These are phyloP conservation scores for Mycena galericulata DNA, from an alignment of 768 basidiomycete genomes.

Conservation along the genomic window DNA sequence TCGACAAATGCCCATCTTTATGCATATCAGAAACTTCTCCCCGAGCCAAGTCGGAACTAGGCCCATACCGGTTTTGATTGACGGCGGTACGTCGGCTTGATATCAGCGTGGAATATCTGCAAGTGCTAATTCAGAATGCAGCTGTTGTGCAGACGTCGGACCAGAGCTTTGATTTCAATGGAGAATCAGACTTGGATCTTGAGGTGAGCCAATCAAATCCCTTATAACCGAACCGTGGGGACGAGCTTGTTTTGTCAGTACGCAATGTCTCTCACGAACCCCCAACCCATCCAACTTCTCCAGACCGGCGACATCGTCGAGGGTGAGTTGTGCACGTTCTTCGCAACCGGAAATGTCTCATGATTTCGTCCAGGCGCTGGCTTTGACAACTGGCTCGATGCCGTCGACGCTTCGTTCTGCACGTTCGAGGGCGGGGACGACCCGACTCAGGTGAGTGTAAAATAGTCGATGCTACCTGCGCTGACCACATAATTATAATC, in stretches of 20 bases:
- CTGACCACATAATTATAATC: not conserved
- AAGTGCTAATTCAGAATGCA: slow-evolving; percentile 11
- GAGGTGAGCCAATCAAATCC: slow-evolving; percentile 31
- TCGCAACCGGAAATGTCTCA: not conserved
- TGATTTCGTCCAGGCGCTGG: slow-evolving; percentile 47
- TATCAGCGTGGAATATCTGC: not conserved
- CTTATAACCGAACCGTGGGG: not conserved
- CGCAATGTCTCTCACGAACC: slow-evolving; percentile 53
- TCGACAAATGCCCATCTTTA: too few relatives aligned
- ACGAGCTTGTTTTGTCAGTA: slow-evolving; percentile 44
- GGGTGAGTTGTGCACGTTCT: slow-evolving; percentile 37
- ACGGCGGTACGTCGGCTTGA: slow-evolving; percentile 43
- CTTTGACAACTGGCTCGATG: slow-evolving; percentile 59
- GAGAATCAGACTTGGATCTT: slow-evolving; percentile 59
- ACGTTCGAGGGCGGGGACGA: slow-evolving; percentile 61
- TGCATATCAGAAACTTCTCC: slow-evolving; percentile 47
- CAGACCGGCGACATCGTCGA: slow-evolving; percentile 53
- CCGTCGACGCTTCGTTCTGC: slow-evolving; percentile 49
- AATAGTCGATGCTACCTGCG: not conserved
- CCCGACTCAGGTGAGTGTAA: slow-evolving; percentile 35
- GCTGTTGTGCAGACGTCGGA: slow-evolving; percentile 45
- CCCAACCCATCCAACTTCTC: slow-evolving; percentile 51
- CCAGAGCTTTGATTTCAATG: slow-evolving; percentile 48
- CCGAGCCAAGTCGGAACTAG: slow-evolving; percentile 44
- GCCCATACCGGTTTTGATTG: slow-evolving; percentile 49